These are phyloP conservation scores for Suillus discolor DNA, from an alignment of 768 basidiomycete species.

Conservation along the genomic window DNA sequence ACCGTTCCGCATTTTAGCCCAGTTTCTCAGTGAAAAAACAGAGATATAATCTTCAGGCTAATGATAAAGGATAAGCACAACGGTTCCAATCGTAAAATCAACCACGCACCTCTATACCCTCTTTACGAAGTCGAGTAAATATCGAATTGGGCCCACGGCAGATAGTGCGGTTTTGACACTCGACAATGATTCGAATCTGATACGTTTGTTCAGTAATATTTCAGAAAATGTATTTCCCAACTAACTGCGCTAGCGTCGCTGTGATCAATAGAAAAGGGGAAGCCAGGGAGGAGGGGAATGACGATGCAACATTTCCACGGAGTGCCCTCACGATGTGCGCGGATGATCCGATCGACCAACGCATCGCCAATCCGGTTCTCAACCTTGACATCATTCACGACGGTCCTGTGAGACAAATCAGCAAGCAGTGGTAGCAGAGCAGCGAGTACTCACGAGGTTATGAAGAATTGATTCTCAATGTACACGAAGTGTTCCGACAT, in stretches of 20 bases:
- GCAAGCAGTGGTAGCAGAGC: not conserved
- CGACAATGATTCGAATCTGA: slow-evolving; percentile 90
- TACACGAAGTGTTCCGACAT: slow-evolving; percentile 97
- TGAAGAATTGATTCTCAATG: slow-evolving; percentile 95
- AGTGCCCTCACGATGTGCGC: slow-evolving; percentile 77
- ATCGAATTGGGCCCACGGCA: slow-evolving; percentile 90
- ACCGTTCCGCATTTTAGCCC: slow-evolving; percentile 88
- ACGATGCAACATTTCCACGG: slow-evolving; percentile 93
- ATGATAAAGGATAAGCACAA: slow-evolving; percentile 5
- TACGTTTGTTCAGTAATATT: slow-evolving; percentile 3
- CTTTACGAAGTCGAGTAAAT: slow-evolving; percentile 79
- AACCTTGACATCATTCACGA: slow-evolving; percentile 80
- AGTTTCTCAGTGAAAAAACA: slow-evolving; percentile 89
- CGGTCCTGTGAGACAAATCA: slow-evolving; percentile 52
- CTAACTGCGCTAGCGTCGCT: slow-evolving; percentile 89
- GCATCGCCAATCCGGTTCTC: slow-evolving; percentile 97
- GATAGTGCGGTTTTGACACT: slow-evolving; percentile 92
- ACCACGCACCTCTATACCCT: slow-evolving; percentile 80
- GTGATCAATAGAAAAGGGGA: slow-evolving; percentile 90
- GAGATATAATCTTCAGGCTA: slow-evolving; percentile 94
- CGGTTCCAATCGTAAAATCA: not conserved
- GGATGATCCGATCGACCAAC: slow-evolving; percentile 86
- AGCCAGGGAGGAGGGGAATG: slow-evolving; percentile 91
- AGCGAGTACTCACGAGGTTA: slow-evolving; percentile 68
- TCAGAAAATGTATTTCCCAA: slow-evolving; percentile 12